phyloP scores from a whole-genome alignment of 225 moss, liverwort and hornwort species.

The Pleurozium schreberi region DNA sequence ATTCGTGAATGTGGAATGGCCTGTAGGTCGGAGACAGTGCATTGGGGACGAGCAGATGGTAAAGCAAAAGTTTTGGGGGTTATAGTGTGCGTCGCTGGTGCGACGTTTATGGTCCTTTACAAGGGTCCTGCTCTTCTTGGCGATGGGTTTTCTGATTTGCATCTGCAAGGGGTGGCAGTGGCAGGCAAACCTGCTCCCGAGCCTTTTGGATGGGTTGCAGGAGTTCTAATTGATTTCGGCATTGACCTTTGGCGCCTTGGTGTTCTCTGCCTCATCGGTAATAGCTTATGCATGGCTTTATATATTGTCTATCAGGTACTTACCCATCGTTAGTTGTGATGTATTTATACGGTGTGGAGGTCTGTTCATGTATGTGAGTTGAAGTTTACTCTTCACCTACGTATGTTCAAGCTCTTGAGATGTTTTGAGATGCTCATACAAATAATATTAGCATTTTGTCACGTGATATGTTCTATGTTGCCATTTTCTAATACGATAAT shows the following conservation, averaged over 20 bases:
- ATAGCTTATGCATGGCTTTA: slow-evolving; percentile 65
- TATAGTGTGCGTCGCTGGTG: slow-evolving; percentile 53
- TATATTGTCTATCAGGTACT: slow-evolving; percentile 86
- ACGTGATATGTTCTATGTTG: background rate
- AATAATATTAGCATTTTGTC: background rate
- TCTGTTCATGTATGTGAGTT: background rate
- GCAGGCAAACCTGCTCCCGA: slow-evolving; percentile 91
- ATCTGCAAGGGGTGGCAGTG: slow-evolving; percentile 51
- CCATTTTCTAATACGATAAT: background rate
- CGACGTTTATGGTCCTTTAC: slow-evolving; percentile 53
- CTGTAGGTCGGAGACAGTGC: slow-evolving; percentile 57
- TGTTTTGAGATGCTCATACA: background rate
- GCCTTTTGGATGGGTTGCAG: slow-evolving; percentile 76
- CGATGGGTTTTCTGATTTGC: slow-evolving; percentile 63
- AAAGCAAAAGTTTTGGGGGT: slow-evolving; percentile 82
- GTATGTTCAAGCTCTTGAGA: background rate
- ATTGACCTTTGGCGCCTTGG: slow-evolving; percentile 77
- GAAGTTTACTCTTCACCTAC: background rate
- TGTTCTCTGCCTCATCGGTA: slow-evolving; percentile 64
- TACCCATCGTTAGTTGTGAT: background rate
- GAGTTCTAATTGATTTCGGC: slow-evolving; percentile 52
- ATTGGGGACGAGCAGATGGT: slow-evolving; percentile 65
- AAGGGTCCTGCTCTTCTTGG: slow-evolving; percentile 66
- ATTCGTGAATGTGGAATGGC: background rate
- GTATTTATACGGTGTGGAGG: background rate